Evolutionary conservation across 139 green algal species (phyloP).

Genomic region (Closterium sp.): DNA sequence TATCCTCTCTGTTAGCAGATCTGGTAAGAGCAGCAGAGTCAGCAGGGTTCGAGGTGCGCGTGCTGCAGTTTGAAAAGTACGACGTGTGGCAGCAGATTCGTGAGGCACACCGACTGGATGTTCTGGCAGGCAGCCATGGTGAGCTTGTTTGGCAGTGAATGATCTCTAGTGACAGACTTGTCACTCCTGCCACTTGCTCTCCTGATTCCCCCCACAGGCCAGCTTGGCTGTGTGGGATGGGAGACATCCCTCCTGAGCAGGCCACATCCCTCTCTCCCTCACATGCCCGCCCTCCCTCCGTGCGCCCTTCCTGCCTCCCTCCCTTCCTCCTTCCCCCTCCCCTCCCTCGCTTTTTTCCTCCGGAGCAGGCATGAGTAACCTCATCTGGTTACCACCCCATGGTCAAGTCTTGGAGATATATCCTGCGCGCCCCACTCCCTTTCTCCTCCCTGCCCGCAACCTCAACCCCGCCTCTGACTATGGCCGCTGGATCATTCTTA

Average conservation of each 20-base stretch:
- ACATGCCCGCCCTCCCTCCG: neutral
- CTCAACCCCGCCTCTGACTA: neutral
- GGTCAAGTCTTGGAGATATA: neutral
- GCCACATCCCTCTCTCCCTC: too few species aligned
- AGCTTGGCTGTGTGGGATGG: too few species aligned
- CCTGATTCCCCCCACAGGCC: too few species aligned
- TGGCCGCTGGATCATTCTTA: neutral
- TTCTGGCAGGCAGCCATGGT: too few species aligned
- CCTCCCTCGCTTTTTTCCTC: neutral
- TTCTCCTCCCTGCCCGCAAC: neutral
- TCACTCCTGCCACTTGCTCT: too few species aligned
- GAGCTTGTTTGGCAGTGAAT: too few species aligned
- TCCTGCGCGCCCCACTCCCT: neutral
- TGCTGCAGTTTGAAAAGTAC: neutral
- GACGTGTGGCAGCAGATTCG: neutral
- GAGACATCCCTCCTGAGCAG: too few species aligned
- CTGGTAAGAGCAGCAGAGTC: neutral
- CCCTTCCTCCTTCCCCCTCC: neutral
- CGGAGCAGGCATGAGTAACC: neutral
- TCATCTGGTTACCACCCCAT: neutral
- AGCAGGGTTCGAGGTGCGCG: neutral
- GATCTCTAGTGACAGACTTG: too few species aligned
- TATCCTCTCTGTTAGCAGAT: neutral
- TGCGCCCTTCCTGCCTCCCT: neutral
- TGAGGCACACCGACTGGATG: neutral